Evolutionary conservation across 352 stramenopile species (phyloP).

Genomic region (Pythium myriotylum): DNA sequence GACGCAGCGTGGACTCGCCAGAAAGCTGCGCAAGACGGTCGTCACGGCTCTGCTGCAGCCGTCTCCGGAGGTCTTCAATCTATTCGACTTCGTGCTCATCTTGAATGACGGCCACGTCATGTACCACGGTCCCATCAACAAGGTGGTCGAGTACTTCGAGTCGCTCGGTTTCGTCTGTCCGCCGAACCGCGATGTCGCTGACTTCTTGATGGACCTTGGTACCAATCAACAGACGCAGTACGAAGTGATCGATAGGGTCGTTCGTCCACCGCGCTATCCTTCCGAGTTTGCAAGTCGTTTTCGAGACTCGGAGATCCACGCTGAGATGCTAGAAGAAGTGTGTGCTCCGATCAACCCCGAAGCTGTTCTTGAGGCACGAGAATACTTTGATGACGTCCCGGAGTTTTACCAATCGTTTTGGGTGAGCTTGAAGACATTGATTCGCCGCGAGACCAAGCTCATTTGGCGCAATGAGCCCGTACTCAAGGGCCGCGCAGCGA

Average conservation of each 20-base stretch:
- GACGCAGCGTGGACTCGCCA: conserved; percentile 39
- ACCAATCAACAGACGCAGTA: conserved; percentile 28
- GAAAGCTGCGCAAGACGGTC: conserved; percentile 37
- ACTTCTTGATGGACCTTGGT: conserved; percentile 32
- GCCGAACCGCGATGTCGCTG: conserved; percentile 28
- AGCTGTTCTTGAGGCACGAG: conserved; percentile 65
- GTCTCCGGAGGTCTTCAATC: conserved; percentile 29
- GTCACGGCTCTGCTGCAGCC: conserved; percentile 41
- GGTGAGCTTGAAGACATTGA: conserved; percentile 8
- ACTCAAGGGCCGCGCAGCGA: conserved; percentile 26
- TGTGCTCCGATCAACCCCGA: conserved; percentile 86
- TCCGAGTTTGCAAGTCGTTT: conserved; percentile 30
- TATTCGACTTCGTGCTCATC: conserved; percentile 46
- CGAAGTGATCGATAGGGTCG: not conserved
- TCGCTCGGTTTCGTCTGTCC: conserved; percentile 31
- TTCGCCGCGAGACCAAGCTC: conserved; percentile 49
- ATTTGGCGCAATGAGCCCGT: conserved; percentile 40
- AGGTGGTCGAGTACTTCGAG: conserved; percentile 41
- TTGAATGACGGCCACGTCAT: conserved; percentile 49
- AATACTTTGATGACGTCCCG: conserved; percentile 10
- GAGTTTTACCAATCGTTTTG: conserved; percentile 25
- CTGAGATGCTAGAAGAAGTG: conserved; percentile 60
- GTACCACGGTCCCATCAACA: conserved; percentile 41
- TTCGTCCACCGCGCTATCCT: not conserved
- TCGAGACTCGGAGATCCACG: conserved; percentile 23